Evolutionary conservation across 2,329 filamentous ascomycete genomes (phyloP).

Genomic region (Pseudofabraea citricarpa): DNA sequence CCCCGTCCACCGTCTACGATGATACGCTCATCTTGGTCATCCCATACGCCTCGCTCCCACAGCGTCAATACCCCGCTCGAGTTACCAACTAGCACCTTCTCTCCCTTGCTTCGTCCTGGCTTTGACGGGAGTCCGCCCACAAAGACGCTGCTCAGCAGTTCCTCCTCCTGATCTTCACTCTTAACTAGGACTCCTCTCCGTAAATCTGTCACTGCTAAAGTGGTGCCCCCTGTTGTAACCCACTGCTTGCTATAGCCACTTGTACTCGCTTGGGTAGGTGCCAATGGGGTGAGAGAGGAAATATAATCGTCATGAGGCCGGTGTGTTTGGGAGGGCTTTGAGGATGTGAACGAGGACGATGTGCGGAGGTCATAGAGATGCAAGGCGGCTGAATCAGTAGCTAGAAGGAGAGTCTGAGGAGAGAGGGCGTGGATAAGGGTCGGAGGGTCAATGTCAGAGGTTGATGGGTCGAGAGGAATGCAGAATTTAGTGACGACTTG

Average conservation of each 20-base stretch:
- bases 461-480: slow-evolving; percentile 51
- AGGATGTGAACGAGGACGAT: slow-evolving; percentile 43
- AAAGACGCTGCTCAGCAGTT: slow-evolving; percentile 76
- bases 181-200: slow-evolving; percentile 79
- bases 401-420: slow-evolving; percentile 81
- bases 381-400: slow-evolving; percentile 83
- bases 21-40: slow-evolving; percentile 88
- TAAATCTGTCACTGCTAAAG: slow-evolving; percentile 83
- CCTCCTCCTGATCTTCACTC: slow-evolving; percentile 93
- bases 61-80: slow-evolving; percentile 79
- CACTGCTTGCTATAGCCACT: slow-evolving; percentile 92
- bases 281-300: slow-evolving; percentile 79
- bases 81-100: slow-evolving; percentile 70
- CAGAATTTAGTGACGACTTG: slow-evolving; percentile 77
- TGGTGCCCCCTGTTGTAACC: slow-evolving; percentile 89
- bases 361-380: slow-evolving; percentile 83
- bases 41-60: slow-evolving; percentile 94
- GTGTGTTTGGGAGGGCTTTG: slow-evolving; percentile 72
- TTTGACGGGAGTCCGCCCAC: slow-evolving; percentile 69
- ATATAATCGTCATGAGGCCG: slow-evolving; percentile 91
- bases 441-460: slow-evolving; percentile 58
- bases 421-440: slow-evolving; percentile 79
- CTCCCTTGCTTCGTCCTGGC: slow-evolving; percentile 60
- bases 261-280: slow-evolving; percentile 73
- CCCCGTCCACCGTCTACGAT: slow-evolving; percentile 60